Percentiles rank a stretch among this genome's conserved stretches.
Conservation (phyloP, 164 flowering plant genomes). For the Buxus sempervirens region DNA sequence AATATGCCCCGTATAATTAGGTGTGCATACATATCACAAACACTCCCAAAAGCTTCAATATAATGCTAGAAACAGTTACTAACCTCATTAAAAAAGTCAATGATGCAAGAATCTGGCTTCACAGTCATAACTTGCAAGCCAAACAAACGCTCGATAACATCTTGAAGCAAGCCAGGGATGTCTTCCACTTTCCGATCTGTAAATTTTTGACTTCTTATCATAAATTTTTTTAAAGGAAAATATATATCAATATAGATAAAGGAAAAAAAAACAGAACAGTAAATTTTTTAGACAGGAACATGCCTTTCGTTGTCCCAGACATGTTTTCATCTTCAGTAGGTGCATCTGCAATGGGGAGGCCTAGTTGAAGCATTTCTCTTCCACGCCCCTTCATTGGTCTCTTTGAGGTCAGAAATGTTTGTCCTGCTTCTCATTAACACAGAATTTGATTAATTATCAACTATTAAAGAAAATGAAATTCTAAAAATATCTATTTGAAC, state of each 20-base stretch:
- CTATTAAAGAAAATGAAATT: neutral
- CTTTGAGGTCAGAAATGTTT: slow-evolving; percentile 54
- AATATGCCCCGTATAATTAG: slow-evolving; percentile 13
- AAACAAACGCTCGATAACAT: slow-evolving; percentile 56
- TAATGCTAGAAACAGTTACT: neutral
- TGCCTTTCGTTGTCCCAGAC: slow-evolving; percentile 56
- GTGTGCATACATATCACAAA: neutral
- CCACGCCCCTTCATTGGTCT: slow-evolving; percentile 87
- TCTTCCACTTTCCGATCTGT: slow-evolving; percentile 66
- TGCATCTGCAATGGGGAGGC: slow-evolving; percentile 59
- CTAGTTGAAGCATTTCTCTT: slow-evolving; percentile 84
- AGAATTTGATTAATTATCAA: neutral
- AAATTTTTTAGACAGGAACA: slow-evolving; percentile 16
- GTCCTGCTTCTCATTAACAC: slow-evolving; percentile 50
- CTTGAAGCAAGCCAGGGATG: slow-evolving; percentile 65
- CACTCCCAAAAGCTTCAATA: neutral
- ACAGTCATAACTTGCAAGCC: slow-evolving; percentile 38
- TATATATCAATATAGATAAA: neutral
- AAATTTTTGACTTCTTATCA: slow-evolving; percentile 15
- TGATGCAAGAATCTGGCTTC: slow-evolving; percentile 74
- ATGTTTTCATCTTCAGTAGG: slow-evolving; percentile 60
- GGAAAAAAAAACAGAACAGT: neutral
- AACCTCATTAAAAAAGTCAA: slow-evolving; percentile 77
- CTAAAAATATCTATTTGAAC: neutral
- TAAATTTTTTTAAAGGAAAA: neutral